A percentile compares a stretch with the other conserved stretches of the same genome.
Evolutionary conservation across 1,284 basidiomycete genomes (phyloP).

Genomic region (Naganishia cerealis): DNA sequence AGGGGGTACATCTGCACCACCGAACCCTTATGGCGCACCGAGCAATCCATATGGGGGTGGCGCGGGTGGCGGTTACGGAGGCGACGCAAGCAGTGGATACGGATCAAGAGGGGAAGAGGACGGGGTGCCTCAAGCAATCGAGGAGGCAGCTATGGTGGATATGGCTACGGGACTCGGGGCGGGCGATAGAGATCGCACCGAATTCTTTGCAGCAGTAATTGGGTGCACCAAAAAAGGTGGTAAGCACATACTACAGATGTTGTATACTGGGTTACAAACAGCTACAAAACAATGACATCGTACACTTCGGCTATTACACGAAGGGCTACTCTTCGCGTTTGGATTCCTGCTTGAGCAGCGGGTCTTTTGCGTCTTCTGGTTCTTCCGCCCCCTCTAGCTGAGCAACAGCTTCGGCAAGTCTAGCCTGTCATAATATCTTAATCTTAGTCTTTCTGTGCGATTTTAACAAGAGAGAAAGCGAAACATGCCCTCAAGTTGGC

Average conservation of each 20-base stretch:
- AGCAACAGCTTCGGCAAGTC: no score
- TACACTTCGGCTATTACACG: no score
- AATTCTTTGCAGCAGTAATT: background rate
- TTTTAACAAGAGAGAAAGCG: no score
- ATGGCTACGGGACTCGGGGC: constrained; percentile 19
- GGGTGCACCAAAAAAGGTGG: background rate
- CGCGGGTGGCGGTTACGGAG: constrained; percentile 33
- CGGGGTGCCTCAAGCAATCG: constrained; percentile 17
- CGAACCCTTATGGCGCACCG: constrained; percentile 35
- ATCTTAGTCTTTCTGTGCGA: no score
- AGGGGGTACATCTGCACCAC: constrained; percentile 2
- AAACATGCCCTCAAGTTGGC: no score
- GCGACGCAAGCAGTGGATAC: constrained; percentile 28
- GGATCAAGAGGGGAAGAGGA: constrained; percentile 32
- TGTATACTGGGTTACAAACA: background rate
- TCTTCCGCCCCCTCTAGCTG: no score
- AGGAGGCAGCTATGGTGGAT: constrained; percentile 16
- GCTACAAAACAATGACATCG: no score
- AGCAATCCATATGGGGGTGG: constrained; percentile 35
- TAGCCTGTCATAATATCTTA: no score
- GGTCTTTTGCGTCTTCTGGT: no score
- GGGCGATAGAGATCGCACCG: constrained; percentile 1
- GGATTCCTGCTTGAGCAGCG: no score
- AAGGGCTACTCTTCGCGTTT: no score
- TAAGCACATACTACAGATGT: background rate